Conservation (phyloP, 1,284 basidiomycete species). For the Tilletia caries region DNA sequence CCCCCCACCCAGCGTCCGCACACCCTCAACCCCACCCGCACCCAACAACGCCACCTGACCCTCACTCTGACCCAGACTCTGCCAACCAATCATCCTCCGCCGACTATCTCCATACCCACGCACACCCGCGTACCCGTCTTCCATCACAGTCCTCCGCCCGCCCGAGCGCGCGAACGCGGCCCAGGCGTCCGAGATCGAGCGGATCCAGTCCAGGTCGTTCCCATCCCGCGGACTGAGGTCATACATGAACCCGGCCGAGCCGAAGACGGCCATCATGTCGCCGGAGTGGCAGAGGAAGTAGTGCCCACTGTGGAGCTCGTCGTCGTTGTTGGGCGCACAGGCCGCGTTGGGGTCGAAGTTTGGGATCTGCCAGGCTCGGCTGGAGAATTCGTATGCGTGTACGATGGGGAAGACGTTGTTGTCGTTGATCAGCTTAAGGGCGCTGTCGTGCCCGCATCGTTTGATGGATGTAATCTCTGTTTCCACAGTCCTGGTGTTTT, state of each 20-base stretch:
- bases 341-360: constrained; percentile 20
- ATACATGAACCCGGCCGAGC: constrained; percentile 15
- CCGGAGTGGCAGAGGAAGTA: constrained; percentile 23
- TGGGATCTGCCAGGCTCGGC: constrained; percentile 20
- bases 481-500: constrained; percentile 9
- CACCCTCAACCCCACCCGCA: background rate
- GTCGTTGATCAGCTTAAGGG: constrained; percentile 9
- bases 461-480: constrained; percentile 18
- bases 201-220: constrained; percentile 8
- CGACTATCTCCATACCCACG: background rate
- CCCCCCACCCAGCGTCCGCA: background rate
- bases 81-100: background rate
- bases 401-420: constrained; percentile 15
- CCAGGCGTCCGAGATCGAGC: background rate
- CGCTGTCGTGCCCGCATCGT: constrained; percentile 20
- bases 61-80: background rate
- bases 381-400: constrained; percentile 19
- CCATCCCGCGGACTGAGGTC: constrained; percentile 17
- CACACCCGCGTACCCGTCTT: background rate
- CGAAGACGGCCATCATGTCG: constrained; percentile 23
- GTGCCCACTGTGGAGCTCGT: background rate
- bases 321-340: background rate
- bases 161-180: constrained; percentile 3
- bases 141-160: background rate
- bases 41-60: background rate